These are phyloP conservation scores for Picea abies DNA, from an alignment of 83 land plant species.

Conservation along the genomic window DNA sequence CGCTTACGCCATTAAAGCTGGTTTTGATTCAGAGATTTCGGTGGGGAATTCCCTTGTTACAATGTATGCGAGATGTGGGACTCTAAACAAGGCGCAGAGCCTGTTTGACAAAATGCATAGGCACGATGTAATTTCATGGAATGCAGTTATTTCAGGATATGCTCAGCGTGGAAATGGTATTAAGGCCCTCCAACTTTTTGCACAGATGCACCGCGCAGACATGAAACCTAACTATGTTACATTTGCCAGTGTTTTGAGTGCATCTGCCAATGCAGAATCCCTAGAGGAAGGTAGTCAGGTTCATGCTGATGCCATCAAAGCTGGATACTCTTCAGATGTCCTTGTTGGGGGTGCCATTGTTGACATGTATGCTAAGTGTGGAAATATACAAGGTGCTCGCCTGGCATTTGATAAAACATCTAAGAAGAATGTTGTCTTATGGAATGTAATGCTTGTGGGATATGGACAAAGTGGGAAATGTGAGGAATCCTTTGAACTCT, in stretches of 20 bases:
- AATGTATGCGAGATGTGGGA: conserved; percentile 1
- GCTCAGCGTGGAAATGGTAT: background rate
- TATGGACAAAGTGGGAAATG: conserved; percentile 19
- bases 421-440: conserved; percentile 19
- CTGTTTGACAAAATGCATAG: conserved; percentile 1
- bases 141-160: conserved; percentile 11
- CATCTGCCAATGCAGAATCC: conserved; percentile 15
- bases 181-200: background rate
- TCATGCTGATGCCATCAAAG: conserved; percentile 11
- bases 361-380: conserved; percentile 28
- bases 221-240: background rate
- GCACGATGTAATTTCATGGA: conserved; percentile 4
- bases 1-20: background rate
- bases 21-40: background rate
- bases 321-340: conserved; percentile 1
- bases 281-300: conserved; percentile 13
- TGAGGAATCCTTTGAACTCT: conserved; percentile 16
- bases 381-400: conserved; percentile 15
- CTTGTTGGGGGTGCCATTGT: conserved; percentile 29
- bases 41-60: conserved; percentile 8
- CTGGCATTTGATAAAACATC: conserved; percentile 20
- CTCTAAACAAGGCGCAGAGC: background rate
- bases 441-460: conserved; percentile 24
- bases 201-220: conserved; percentile 22
- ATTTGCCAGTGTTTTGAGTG: conserved; percentile 22